phyloP scores from a whole-genome alignment of 768 basidiomycete genomes.

The Lenzites betulinus region DNA sequence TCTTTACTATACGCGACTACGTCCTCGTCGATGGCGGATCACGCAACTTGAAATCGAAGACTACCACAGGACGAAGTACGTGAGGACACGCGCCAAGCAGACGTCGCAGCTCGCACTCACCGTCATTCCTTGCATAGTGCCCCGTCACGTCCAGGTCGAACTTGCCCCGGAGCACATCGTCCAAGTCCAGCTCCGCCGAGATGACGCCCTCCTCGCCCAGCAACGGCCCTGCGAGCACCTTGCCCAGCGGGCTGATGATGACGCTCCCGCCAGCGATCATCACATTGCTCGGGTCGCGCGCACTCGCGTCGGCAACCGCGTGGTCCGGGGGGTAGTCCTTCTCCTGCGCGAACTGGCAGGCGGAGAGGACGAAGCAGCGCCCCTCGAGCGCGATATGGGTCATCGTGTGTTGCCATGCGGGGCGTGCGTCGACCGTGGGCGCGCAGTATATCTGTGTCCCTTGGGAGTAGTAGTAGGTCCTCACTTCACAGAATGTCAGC shows the following conservation, averaged over 20 bases:
- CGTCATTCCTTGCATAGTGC: constrained; percentile 61
- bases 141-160: constrained; percentile 64
- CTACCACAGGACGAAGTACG: constrained; percentile 1
- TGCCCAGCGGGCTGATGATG: constrained; percentile 60
- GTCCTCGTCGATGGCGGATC: constrained; percentile 4
- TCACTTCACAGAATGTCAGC: constrained; percentile 40
- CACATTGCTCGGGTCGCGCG: constrained; percentile 46
- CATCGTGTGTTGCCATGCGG: constrained; percentile 60
- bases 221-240: constrained; percentile 60
- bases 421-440: constrained; percentile 63
- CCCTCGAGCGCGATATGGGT: constrained; percentile 67
- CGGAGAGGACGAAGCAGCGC: constrained; percentile 67
- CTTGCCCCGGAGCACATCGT: constrained; percentile 57
- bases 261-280: constrained; percentile 65
- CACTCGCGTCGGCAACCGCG: constrained; percentile 40
- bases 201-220: constrained; percentile 53
- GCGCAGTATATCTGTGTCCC: constrained; percentile 66
- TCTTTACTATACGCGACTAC: background rate
- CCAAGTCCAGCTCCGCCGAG: constrained; percentile 59
- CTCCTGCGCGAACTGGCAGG: constrained; percentile 59
- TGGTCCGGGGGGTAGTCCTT: constrained; percentile 54
- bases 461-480: constrained; percentile 58
- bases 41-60: constrained; percentile 22
- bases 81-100: background rate
- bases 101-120: constrained; percentile 36